Percentiles rank a stretch among this genome's conserved stretches.
These are phyloP conservation scores for Perilla frutescens DNA, from an alignment of 257 asterid species.

Conservation along the genomic window DNA sequence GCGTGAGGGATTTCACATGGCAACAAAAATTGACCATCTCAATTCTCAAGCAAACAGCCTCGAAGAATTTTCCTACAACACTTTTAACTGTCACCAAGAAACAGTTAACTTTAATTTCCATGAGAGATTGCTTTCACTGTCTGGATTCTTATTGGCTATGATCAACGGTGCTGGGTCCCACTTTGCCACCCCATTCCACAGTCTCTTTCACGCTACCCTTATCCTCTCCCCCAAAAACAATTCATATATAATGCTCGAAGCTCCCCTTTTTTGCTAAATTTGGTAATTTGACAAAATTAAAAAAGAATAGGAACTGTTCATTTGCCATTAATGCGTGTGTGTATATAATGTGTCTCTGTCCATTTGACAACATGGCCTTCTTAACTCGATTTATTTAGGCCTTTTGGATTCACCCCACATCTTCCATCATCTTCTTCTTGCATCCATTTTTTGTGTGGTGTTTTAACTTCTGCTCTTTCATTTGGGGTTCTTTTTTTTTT, in stretches of 20 bases:
- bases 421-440: conserved; percentile 31
- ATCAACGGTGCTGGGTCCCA: conserved; percentile 56
- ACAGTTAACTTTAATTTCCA: conserved; percentile 28
- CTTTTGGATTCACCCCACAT: conserved; percentile 42
- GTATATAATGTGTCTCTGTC: conserved; percentile 31
- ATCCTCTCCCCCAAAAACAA: conserved; percentile 46
- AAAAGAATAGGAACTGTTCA: neutral
- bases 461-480: conserved; percentile 30
- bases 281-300: conserved; percentile 34
- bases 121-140: conserved; percentile 42
- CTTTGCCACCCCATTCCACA: conserved; percentile 50
- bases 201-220: conserved; percentile 57
- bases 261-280: conserved; percentile 41
- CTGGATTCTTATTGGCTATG: conserved; percentile 50
- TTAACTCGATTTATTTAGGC: conserved; percentile 35
- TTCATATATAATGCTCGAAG: conserved; percentile 13
- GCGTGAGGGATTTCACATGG: conserved; percentile 28
- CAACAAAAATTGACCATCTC: neutral
- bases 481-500: conserved; percentile 28
- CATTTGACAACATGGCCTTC: conserved; percentile 47
- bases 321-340: conserved; percentile 33
- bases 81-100: conserved; percentile 35
- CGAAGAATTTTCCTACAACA: neutral
- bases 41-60: conserved; percentile 4
- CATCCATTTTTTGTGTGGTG: conserved; percentile 20